A percentile compares a stretch with the other conserved stretches of the same genome.
Conservation (phyloP, 1,284 basidiomycete species). For the Ceratobasidium sp. region DNA sequence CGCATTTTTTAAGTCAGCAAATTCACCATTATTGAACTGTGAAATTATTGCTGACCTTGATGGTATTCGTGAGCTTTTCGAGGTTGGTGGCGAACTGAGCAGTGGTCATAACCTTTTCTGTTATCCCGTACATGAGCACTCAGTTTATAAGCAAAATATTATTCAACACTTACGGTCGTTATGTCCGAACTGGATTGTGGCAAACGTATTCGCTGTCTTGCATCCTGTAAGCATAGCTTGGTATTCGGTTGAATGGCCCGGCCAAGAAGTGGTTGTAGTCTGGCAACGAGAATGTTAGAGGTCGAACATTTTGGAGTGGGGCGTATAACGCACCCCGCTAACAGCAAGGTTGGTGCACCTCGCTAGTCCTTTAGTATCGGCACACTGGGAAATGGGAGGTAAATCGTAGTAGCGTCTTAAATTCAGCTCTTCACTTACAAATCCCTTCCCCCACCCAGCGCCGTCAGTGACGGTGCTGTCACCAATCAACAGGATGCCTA, state of each 20-base stretch:
- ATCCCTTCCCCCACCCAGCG: constrained; percentile 42
- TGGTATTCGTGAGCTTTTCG: constrained; percentile 32
- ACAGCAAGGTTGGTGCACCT: constrained; percentile 42
- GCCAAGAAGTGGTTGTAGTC: constrained; percentile 34
- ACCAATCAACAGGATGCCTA: constrained; percentile 32
- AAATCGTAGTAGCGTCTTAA: no score
- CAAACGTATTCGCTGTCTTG: constrained; percentile 39
- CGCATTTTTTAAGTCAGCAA: neutral
- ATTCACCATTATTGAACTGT: neutral
- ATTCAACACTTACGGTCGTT: constrained; percentile 32
- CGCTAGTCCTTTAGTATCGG: constrained; percentile 43
- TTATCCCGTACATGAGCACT: neutral
- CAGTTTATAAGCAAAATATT: neutral
- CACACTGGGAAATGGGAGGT: constrained; percentile 11
- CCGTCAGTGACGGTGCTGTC: constrained; percentile 43
- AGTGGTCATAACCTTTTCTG: constrained; percentile 40
- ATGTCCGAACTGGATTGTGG: constrained; percentile 27
- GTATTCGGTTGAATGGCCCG: constrained; percentile 36
- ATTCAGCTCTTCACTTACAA: constrained; percentile 5
- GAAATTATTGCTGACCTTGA: constrained; percentile 16
- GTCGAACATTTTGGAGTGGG: neutral
- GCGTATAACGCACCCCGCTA: constrained; percentile 18
- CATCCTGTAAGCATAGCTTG: constrained; percentile 42
- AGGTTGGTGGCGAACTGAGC: constrained; percentile 37
- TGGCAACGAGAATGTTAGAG: neutral